These are phyloP conservation scores for Pneumocystis murina DNA, from an alignment of 1,139 yeast genomes.

Conservation along the genomic window DNA sequence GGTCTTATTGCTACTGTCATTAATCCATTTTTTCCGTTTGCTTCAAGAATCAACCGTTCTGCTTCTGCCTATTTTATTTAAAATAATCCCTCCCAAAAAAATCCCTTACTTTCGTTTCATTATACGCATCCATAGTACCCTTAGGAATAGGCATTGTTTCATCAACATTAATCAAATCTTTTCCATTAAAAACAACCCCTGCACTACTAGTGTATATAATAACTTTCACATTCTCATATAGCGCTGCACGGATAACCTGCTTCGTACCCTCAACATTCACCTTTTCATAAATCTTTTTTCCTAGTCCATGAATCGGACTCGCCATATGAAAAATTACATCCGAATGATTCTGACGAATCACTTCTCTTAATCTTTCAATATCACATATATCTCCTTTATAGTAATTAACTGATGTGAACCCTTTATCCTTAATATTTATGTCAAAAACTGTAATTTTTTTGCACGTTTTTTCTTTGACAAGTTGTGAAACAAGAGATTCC, in stretches of 20 bases:
- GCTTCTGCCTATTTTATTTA: constrained; percentile 43
- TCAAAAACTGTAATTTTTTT: constrained; percentile 53
- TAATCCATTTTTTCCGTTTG: constrained; percentile 40
- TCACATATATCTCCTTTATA: constrained; percentile 75
- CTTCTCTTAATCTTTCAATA: constrained; percentile 47
- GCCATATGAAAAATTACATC: constrained; percentile 87
- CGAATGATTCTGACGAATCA: constrained; percentile 46
- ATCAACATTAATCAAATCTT: constrained; percentile 77
- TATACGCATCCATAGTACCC: constrained; percentile 90
- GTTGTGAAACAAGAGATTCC: constrained; percentile 75
- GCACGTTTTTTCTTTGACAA: constrained; percentile 48
- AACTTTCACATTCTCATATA: constrained; percentile 39
- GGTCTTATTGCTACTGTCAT: constrained; percentile 85
- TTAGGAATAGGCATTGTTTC: constrained; percentile 78
- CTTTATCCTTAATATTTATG: constrained; percentile 42
- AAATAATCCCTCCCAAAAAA: not conserved
- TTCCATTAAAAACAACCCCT: constrained; percentile 91
- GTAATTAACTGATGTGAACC: constrained; percentile 61
- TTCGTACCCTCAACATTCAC: constrained; percentile 86
- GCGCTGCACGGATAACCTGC: constrained; percentile 54
- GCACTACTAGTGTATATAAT: constrained; percentile 93
- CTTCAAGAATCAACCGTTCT: constrained; percentile 62
- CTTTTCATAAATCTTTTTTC: constrained; percentile 63
- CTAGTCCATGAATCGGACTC: constrained; percentile 84
- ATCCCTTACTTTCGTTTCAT: constrained; percentile 50